These are phyloP conservation scores for Pichia inconspicua DNA, from an alignment of 1,139 yeast genomes.

Conservation along the genomic window DNA sequence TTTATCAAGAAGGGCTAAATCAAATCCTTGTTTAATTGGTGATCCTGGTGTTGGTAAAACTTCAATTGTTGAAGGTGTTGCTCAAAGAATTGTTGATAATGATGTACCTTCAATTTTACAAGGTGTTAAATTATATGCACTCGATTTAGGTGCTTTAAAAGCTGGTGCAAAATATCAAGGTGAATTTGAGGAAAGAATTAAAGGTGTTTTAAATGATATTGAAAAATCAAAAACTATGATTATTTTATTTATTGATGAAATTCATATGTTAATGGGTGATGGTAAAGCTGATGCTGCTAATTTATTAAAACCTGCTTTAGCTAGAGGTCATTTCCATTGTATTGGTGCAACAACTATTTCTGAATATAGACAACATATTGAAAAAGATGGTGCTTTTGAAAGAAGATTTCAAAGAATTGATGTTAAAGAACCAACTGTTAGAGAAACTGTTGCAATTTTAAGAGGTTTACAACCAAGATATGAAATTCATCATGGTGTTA, in stretches of 20 bases:
- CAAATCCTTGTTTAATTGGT: slow-evolving; percentile 94
- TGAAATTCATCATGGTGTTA: slow-evolving; percentile 96
- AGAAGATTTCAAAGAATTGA: slow-evolving; percentile 97
- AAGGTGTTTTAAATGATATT: slow-evolving; percentile 90
- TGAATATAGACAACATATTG: slow-evolving; percentile 86
- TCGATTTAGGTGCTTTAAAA: slow-evolving; percentile 90
- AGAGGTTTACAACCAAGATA: slow-evolving; percentile 95
- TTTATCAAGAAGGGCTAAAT: slow-evolving; percentile 89
- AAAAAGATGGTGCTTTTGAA: slow-evolving; percentile 97
- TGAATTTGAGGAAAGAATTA: slow-evolving; percentile 95
- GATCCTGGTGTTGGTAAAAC: slow-evolving; percentile 99
- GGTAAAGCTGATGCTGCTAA: slow-evolving; percentile 94
- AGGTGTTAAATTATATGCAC: slow-evolving; percentile 70
- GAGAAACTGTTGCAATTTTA: slow-evolving; percentile 90
- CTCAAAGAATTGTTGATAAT: slow-evolving; percentile 90
- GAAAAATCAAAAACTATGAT: slow-evolving; percentile 83
- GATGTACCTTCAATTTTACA: slow-evolving; percentile 89
- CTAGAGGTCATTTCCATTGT: slow-evolving; percentile 93
- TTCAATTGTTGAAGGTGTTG: slow-evolving; percentile 96
- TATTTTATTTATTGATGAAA: slow-evolving; percentile 84
- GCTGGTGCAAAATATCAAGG: slow-evolving; percentile 99
- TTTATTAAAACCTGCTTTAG: slow-evolving; percentile 91
- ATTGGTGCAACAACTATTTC: slow-evolving; percentile 97
- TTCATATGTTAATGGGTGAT: slow-evolving; percentile 97
- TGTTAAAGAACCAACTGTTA: slow-evolving; percentile 86